Conservation (phyloP, 495 filamentous ascomycete genomes). For the Lasiosphaeriaceae sp. region DNA sequence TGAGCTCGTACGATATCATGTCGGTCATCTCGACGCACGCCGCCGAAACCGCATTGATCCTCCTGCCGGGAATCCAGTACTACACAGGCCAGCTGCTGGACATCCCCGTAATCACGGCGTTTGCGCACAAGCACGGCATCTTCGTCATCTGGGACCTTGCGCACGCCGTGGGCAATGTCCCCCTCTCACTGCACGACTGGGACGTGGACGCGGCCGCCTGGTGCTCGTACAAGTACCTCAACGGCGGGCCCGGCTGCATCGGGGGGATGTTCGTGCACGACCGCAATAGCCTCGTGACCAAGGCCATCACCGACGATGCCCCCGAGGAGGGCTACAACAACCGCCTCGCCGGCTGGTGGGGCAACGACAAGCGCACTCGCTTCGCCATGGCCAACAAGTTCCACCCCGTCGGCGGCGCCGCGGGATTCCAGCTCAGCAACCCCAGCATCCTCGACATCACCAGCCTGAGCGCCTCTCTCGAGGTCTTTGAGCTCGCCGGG, state of each 20-base stretch:
- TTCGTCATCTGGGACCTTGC: slow-evolving; percentile 92
- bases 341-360: slow-evolving; percentile 88
- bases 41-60: slow-evolving; percentile 67
- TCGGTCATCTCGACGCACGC: slow-evolving; percentile 74
- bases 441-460: slow-evolving; percentile 63
- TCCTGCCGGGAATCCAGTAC: slow-evolving; percentile 90
- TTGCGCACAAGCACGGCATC: slow-evolving; percentile 72
- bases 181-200: slow-evolving; percentile 82
- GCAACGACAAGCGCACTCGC: slow-evolving; percentile 67
- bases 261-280: slow-evolving; percentile 86
- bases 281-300: slow-evolving; percentile 57
- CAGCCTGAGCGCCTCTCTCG: slow-evolving; percentile 70
- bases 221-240: slow-evolving; percentile 98
- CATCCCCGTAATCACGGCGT: slow-evolving; percentile 75
- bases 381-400: slow-evolving; percentile 82
- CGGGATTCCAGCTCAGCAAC: slow-evolving; percentile 68
- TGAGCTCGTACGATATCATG: slow-evolving; percentile 72
- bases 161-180: slow-evolving; percentile 90
- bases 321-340: slow-evolving; percentile 41
- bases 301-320: slow-evolving; percentile 27
- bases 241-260: slow-evolving; percentile 83
- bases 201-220: slow-evolving; percentile 94
- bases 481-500: slow-evolving; percentile 68
- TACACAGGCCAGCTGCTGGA: slow-evolving; percentile 93
- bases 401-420: slow-evolving; percentile 64